Conservation (phyloP, 2,329 filamentous ascomycete species). For the Sclerotiophoma versabilis region DNA sequence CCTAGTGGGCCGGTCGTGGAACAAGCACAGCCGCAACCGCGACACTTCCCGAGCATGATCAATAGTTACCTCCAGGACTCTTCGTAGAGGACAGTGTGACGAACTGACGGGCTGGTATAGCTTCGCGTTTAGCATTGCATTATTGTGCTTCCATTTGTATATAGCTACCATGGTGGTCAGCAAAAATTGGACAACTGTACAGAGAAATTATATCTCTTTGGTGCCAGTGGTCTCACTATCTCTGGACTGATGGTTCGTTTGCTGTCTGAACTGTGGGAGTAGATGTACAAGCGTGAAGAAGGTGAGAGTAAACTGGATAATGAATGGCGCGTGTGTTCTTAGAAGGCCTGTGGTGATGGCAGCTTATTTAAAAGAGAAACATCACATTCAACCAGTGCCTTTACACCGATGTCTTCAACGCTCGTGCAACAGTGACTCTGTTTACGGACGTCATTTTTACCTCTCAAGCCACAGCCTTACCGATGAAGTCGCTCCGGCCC, state of each 20-base stretch:
- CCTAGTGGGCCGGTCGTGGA: not conserved
- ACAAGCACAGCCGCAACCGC: not conserved
- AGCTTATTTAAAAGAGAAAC: too few relatives aligned
- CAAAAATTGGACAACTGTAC: not conserved
- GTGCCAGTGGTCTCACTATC: not conserved
- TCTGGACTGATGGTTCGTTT: too few relatives aligned
- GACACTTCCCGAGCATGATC: not conserved
- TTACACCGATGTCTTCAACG: too few relatives aligned
- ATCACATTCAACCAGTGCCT: too few relatives aligned
- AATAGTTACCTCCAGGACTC: not conserved
- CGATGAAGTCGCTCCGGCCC: conserved; percentile 5
- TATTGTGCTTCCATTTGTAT: not conserved
- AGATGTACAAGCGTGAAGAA: too few relatives aligned
- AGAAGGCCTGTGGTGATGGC: too few relatives aligned
- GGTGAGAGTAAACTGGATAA: too few relatives aligned
- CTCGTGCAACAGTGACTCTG: not conserved
- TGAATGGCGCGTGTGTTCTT: too few relatives aligned
- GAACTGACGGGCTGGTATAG: not conserved
- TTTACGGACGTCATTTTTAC: not conserved
- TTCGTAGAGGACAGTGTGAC: not conserved
- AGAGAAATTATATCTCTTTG: not conserved
- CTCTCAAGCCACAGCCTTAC: not conserved
- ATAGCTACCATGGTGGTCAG: not conserved
- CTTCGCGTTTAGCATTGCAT: not conserved
- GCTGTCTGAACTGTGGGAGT: not conserved